A percentile compares a stretch with the other conserved stretches of the same genome.
These are phyloP conservation scores for Linaria vulgaris DNA, from an alignment of 257 asterid genomes.

Conservation along the genomic window DNA sequence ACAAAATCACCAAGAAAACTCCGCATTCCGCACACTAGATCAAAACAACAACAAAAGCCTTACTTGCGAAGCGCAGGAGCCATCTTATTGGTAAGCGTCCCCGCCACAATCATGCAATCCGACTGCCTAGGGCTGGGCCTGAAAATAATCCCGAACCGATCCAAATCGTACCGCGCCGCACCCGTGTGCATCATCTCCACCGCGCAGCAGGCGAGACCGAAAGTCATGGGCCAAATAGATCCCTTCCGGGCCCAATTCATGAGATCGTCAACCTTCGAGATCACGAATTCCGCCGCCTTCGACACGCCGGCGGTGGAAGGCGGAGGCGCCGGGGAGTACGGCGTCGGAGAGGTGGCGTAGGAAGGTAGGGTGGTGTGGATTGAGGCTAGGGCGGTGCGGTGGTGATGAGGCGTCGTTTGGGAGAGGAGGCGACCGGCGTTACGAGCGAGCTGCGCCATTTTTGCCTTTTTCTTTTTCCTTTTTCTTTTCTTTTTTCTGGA, in stretches of 20 bases:
- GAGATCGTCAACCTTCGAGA: conserved; percentile 92
- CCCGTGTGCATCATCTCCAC: conserved; percentile 99
- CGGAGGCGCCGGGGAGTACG: conserved; percentile 58
- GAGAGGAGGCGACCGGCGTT: conserved; percentile 54
- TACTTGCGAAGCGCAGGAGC: conserved; percentile 99
- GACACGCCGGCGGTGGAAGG: conserved; percentile 74
- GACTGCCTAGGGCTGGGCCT: conserved; percentile 98
- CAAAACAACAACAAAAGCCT: conserved; percentile 5
- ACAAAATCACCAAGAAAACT: conserved; percentile 8
- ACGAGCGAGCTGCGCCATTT: conserved; percentile 80
- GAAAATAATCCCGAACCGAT: conserved; percentile 91
- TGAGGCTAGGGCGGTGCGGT: conserved; percentile 61
- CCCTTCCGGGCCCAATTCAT: conserved; percentile 97
- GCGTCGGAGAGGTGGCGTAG: conserved; percentile 58
- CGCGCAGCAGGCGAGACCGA: conserved; percentile 96
- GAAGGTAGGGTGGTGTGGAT: conserved; percentile 83
- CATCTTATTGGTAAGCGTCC: conserved; percentile 92
- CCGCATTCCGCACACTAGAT: not conserved
- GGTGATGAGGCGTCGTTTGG: conserved; percentile 49
- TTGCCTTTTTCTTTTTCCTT: too few relatives aligned
- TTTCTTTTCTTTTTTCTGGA: too few relatives aligned
- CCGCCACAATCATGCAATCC: conserved; percentile 93
- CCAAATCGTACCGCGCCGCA: conserved; percentile 94
- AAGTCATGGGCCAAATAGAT: conserved; percentile 98
- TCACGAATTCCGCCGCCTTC: conserved; percentile 83